Evolutionary conservation across 768 basidiomycete species (phyloP), one percentile per base, ranked within the genome.

Genomic region (Rhizopogon roseolus): DNA sequence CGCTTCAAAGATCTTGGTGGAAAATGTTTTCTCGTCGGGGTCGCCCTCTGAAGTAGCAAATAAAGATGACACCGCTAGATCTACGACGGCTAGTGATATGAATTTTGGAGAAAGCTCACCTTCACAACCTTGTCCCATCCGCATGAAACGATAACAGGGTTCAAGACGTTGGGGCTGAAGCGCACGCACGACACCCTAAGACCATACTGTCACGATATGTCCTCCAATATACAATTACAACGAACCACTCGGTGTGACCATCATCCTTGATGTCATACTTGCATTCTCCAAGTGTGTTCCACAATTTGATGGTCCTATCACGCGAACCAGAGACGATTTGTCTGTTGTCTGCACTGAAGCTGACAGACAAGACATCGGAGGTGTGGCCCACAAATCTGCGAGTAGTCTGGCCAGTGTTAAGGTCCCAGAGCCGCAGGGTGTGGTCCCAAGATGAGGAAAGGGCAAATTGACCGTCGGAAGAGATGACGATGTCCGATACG

Each of bases 71-170:
- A 62, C 64, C 63, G 62, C 64, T 50, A 60, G 67, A 66, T 41
- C 32, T 27, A 64, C 60, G 13, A 14, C 11, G 13, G 45, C 45
- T 29, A 46, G 19, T 22, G 14, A 48, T 10, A 36, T 36, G 34
- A 61, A 52, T 42, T 44, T 17, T 14, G 14, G 39, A 50, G 13
- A 67, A 28, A 28, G 27, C 85, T 75, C 62, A 96, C 97, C 86
- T 99, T 99, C 71, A 99, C 97, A 58, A 98, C 93, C 81, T 98
- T 98, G 81, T 99, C 97, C 97, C 97, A 99, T 65, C 97, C 97
- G 66, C 88, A 90, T 57, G 97, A 98, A 55, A 99, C 97, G 66
- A 98, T 98, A 67, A 98, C 96, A 54, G 97, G 94, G 81, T 95
- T 98, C 77, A 85, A 65, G 61, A 95, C 86, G 71, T 98, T 98